Percentiles rank a stretch among this genome's conserved stretches.
These are phyloP conservation scores for Pseudozyma tsukubaensis DNA, from an alignment of 1,284 basidiomycete genomes.

Conservation along the genomic window DNA sequence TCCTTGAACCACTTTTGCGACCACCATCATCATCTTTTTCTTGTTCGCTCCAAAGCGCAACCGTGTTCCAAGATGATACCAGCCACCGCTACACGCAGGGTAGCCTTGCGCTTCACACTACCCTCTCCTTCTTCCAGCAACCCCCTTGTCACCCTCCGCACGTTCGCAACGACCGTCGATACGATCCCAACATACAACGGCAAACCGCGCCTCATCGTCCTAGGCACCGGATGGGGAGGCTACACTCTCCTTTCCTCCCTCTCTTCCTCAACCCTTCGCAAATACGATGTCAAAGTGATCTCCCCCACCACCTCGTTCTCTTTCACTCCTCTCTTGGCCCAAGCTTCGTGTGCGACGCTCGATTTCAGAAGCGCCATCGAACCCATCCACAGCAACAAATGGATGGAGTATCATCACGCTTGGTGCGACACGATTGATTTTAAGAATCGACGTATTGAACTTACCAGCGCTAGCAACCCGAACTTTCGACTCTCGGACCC, in stretches of 20 bases:
- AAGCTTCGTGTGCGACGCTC: slow-evolving; percentile 69
- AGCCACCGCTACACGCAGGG: too few species aligned
- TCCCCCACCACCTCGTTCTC: slow-evolving; percentile 64
- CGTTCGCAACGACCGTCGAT: not conserved
- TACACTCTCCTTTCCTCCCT: slow-evolving; percentile 70
- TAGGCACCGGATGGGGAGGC: slow-evolving; percentile 87
- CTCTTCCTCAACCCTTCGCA: not conserved
- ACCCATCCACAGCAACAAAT: slow-evolving; percentile 73
- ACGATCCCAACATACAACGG: not conserved
- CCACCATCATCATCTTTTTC: too few species aligned
- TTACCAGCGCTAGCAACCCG: slow-evolving; percentile 33
- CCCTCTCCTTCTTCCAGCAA: too few species aligned
- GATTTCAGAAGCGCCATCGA: slow-evolving; percentile 80
- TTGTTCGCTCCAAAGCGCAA: too few species aligned
- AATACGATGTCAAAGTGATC: slow-evolving; percentile 46
- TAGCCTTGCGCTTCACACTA: too few species aligned
- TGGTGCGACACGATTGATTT: slow-evolving; percentile 65
- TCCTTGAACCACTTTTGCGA: too few species aligned
- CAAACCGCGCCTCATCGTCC: slow-evolving; percentile 79
- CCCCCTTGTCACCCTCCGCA: not conserved
- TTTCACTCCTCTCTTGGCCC: slow-evolving; percentile 50
- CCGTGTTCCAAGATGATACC: too few species aligned
- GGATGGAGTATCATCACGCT: slow-evolving; percentile 69
- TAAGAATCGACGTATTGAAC: not conserved
- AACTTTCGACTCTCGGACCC: slow-evolving; percentile 73